Percentiles rank a stretch among this genome's conserved stretches.
Conservation (phyloP, 257 asterid species). For the Catharanthus roseus region DNA sequence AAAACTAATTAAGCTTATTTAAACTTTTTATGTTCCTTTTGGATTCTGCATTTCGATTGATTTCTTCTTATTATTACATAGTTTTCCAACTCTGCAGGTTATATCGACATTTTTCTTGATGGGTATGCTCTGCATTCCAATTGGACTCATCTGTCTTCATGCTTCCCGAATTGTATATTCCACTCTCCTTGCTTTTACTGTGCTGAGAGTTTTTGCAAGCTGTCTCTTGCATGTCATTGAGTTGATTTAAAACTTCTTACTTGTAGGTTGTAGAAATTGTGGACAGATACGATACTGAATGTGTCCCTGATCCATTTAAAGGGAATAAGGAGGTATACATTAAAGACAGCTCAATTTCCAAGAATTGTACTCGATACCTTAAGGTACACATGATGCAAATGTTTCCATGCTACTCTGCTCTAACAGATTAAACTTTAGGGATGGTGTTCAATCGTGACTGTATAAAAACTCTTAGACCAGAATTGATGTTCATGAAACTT, state of each 20-base stretch:
- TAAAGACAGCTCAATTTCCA: conserved; percentile 46
- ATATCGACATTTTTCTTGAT: conserved; percentile 51
- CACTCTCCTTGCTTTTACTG: conserved; percentile 3
- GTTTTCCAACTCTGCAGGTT: conserved; percentile 34
- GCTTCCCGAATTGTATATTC: conserved; percentile 58
- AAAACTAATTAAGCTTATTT: not conserved
- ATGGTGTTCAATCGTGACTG: not conserved
- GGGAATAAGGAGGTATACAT: conserved; percentile 56
- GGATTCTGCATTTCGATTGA: not conserved
- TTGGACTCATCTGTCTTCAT: conserved; percentile 57
- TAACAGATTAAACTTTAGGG: not conserved
- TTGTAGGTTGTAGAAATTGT: conserved; percentile 66
- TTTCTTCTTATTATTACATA: conserved; percentile 11
- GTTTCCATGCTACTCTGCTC: not conserved
- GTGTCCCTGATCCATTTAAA: conserved; percentile 49
- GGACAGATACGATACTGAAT: conserved; percentile 61
- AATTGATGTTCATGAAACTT: not conserved
- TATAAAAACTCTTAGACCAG: not conserved
- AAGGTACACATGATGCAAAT: conserved; percentile 33
- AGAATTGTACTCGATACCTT: conserved; percentile 51
- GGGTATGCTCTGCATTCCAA: conserved; percentile 56
- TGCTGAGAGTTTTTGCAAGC: not conserved
- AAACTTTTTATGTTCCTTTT: not conserved
- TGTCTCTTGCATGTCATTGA: not conserved
- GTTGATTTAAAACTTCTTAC: conserved; percentile 9